Percentiles rank a stretch among this genome's conserved stretches.
Conservation (phyloP, 768 basidiomycete species). For the Pulveroboletus sp. region DNA sequence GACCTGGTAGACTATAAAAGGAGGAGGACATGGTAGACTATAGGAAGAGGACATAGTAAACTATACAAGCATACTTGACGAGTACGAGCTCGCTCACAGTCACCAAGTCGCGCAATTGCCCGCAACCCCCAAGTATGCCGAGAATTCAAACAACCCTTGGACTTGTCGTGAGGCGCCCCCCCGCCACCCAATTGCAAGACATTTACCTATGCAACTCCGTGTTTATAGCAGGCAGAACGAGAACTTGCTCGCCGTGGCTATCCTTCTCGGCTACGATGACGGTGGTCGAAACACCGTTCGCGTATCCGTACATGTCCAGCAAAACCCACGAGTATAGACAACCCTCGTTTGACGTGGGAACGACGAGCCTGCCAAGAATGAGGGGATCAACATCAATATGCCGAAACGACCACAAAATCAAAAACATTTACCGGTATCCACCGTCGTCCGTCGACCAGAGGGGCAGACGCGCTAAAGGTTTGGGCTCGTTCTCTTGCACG, state of each 20-base stretch:
- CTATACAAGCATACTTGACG: too few relatives aligned
- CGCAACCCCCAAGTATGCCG: too few relatives aligned
- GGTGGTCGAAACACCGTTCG: conserved; percentile 21
- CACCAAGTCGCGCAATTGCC: too few relatives aligned
- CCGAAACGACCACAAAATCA: background rate
- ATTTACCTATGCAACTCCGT: conserved; percentile 6
- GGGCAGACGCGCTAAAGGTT: conserved; percentile 5
- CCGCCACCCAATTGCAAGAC: too few relatives aligned
- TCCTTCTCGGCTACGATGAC: conserved; percentile 6
- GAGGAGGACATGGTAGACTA: too few relatives aligned
- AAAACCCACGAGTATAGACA: conserved; percentile 19
- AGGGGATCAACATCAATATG: background rate
- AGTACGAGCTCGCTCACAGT: too few relatives aligned
- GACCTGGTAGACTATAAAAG: too few relatives aligned
- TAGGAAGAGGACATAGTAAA: too few relatives aligned
- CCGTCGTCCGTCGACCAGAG: conserved; percentile 37
- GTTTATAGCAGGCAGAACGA: conserved; percentile 15
- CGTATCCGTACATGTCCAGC: conserved; percentile 24
- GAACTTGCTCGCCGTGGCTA: background rate
- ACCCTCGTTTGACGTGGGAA: conserved; percentile 13
- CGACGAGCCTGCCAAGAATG: conserved; percentile 9
- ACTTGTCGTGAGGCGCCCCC: too few relatives aligned
- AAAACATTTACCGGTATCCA: conserved; percentile 33
- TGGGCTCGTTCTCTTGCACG: conserved; percentile 21
- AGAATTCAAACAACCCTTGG: too few relatives aligned